Percentiles rank a stretch among this genome's conserved stretches.
These are phyloP conservation scores for Cyclostephanos invisitatus DNA, from an alignment of 108 stramenopile genomes.

Conservation along the genomic window DNA sequence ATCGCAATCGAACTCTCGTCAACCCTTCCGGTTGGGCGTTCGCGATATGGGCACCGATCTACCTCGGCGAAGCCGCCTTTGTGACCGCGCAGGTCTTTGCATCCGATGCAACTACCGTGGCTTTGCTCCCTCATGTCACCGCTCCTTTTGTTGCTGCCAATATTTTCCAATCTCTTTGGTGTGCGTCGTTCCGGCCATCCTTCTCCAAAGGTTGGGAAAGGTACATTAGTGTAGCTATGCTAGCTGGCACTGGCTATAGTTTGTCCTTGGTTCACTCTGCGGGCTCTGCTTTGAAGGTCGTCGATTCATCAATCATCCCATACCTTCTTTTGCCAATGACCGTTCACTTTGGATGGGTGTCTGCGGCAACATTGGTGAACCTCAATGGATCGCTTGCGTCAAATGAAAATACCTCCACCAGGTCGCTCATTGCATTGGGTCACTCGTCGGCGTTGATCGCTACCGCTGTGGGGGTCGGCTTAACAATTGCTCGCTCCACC, in stretches of 20 bases:
- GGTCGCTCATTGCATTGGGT: constrained; percentile 49
- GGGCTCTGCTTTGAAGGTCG: constrained; percentile 18
- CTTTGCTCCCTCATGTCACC: constrained; percentile 42
- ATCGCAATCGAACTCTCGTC: constrained; percentile 51
- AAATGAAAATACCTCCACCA: constrained; percentile 21
- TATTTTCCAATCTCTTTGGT: constrained; percentile 68
- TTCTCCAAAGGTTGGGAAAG: constrained; percentile 58
- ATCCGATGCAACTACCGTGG: constrained; percentile 21
- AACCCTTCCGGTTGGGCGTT: constrained; percentile 79
- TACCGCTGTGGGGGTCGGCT: constrained; percentile 58
- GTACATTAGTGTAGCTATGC: constrained; percentile 51
- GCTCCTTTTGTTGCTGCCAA: constrained; percentile 66
- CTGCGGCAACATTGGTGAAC: constrained; percentile 75
- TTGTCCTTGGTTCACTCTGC: constrained; percentile 57
- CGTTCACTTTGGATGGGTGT: constrained; percentile 77
- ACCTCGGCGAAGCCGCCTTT: constrained; percentile 65
- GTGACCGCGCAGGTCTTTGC: constrained; percentile 46
- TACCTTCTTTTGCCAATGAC: constrained; percentile 51
- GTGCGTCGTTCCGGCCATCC: constrained; percentile 65
- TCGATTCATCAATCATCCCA: constrained; percentile 13
- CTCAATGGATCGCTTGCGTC: constrained; percentile 63
- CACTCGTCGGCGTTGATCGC: constrained; percentile 64
- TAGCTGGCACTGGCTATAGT: constrained; percentile 62
- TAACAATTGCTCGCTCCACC: constrained; percentile 40
- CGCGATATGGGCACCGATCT: constrained; percentile 80